Evolutionary conservation across 768 basidiomycete genomes (phyloP), one percentile per base, ranked within the genome.

Genomic region (Psilocybe tampanensis): DNA sequence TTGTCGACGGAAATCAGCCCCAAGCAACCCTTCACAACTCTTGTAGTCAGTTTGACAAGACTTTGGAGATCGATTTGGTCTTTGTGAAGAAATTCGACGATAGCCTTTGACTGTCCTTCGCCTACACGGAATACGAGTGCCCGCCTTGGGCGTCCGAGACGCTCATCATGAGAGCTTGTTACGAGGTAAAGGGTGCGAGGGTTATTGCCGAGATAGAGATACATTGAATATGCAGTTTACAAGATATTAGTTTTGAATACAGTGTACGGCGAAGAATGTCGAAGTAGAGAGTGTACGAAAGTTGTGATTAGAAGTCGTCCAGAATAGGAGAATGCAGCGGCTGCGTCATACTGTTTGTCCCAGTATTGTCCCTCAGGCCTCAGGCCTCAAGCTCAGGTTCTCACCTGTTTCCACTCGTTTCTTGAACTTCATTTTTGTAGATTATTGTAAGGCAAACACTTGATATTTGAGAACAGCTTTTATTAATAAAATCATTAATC

Each of bases 11-110:
- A 85, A 44, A 93, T 89, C 52, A 93, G 75, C 5, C 95, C 95
- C 49, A 96, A 74, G 62, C 94, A 95, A 21, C 93, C 93, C 66
- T 92, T 89, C 6, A 90, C 85, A 22, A 84, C 73, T 52, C 89
- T 83, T 55, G 74, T 86, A n/a, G 89, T 89, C 52, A 94, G 67
- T 61, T 81, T 82, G 51, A 90, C 77, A 29, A 88, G 76, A 56
- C 78, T 82, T 22, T 75, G 66, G 41, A 92, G 77, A 66, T 94
- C 86, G 36, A 95, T 81, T 64, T 92, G 81, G 50, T 84, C 77
- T 60, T 86, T 86, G 0, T 82, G 85, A 11, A 95, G 71, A 65
- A 95, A 94, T 72, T 96, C 94, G 21, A 96, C 93, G 42, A 95
- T 83, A 44, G 90, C 90, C 67, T 92, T 90, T 8, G 83, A 70